Evolutionary conservation across 2,329 filamentous ascomycete genomes (phyloP).

Genomic region (Arthrinium phaeospermum): DNA sequence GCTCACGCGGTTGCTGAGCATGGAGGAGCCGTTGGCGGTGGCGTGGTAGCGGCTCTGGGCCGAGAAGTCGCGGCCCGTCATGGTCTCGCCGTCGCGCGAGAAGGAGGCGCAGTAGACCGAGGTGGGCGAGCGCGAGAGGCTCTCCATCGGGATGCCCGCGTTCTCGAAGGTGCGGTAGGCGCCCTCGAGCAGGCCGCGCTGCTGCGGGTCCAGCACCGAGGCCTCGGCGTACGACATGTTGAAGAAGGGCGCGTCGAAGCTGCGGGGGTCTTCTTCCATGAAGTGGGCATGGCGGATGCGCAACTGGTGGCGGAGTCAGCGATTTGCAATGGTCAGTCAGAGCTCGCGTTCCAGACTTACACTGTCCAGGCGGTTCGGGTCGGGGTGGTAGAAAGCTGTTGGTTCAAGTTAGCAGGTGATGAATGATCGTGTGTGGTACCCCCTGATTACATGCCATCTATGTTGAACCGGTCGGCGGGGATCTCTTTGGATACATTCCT

Average conservation of each 20-base stretch:
- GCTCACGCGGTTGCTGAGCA: constrained; percentile 37
- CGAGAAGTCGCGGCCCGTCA: constrained; percentile 23
- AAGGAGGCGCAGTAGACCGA: constrained; percentile 26
- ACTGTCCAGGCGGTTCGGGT: constrained; percentile 17
- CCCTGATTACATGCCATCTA: constrained; percentile 24
- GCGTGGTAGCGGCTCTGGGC: constrained; percentile 26
- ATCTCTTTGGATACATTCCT: constrained; percentile 38
- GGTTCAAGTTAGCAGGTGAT: neutral
- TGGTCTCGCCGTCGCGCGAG: constrained; percentile 24
- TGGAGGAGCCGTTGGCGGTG: constrained; percentile 39
- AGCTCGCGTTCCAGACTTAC: neutral
- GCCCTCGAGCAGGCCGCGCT: constrained; percentile 19
- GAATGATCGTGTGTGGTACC: neutral
- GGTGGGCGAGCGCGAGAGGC: constrained; percentile 20
- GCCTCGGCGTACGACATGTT: constrained; percentile 44
- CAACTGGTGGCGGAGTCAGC: constrained; percentile 30
- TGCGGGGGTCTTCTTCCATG: constrained; percentile 35
- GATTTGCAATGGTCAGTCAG: neutral
- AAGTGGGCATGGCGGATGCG: constrained; percentile 31
- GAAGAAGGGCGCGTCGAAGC: constrained; percentile 43
- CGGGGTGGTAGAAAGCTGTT: constrained; percentile 19
- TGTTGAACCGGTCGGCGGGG: constrained; percentile 40
- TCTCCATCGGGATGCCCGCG: constrained; percentile 25
- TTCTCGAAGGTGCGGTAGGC: constrained; percentile 16
- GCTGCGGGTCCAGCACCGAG: constrained; percentile 39